These are phyloP conservation scores for Irpex sp. DNA, from an alignment of 1,284 basidiomycete genomes.

Conservation along the genomic window DNA sequence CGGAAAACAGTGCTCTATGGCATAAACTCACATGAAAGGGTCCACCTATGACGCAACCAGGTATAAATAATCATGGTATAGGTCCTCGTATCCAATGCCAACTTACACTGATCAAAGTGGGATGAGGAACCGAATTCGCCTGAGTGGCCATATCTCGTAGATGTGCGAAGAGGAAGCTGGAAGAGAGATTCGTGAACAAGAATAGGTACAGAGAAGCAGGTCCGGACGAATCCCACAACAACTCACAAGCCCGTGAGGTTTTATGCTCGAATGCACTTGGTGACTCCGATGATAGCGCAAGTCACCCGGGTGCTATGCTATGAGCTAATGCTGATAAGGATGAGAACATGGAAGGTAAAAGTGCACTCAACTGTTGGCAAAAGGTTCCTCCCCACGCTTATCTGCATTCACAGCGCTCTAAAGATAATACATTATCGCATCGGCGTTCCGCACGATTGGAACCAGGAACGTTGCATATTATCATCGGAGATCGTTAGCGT, in stretches of 20 bases:
- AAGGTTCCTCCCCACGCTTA: not conserved
- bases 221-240: not conserved
- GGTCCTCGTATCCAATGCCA: not conserved
- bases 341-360: conserved; percentile 1
- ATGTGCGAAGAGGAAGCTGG: too few relatives aligned
- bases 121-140: conserved; percentile 65
- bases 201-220: conserved; percentile 1
- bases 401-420: not conserved
- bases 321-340: not conserved
- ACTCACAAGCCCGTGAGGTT: not conserved
- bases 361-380: not conserved
- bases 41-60: conserved; percentile 50
- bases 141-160: conserved; percentile 55
- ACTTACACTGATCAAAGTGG: conserved; percentile 52
- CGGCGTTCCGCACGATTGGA: not conserved
- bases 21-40: conserved; percentile 61
- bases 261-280: not conserved
- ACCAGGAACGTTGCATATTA: not conserved
- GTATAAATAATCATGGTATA: not conserved
- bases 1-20: too few relatives aligned
- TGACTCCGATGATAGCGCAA: not conserved
- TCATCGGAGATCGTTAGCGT: not conserved
- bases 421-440: conserved; percentile 1
- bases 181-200: not conserved
- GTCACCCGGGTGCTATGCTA: not conserved